Evolutionary conservation across 805 yeast species (phyloP).

Genomic region (Schwanniomyces occidentalis): DNA sequence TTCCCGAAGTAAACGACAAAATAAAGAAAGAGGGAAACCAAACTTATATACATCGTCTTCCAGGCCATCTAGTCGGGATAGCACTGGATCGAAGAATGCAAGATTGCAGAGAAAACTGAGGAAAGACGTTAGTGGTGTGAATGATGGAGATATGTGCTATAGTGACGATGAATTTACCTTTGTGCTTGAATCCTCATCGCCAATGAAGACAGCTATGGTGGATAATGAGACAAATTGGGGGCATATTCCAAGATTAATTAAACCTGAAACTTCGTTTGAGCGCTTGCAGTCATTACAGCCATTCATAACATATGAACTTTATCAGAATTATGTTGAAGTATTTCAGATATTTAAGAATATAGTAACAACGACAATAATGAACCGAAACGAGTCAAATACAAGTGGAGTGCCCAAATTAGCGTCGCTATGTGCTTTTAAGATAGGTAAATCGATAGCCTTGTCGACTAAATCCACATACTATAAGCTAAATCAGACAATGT

Average conservation of each 20-base stretch:
- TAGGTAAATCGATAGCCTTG: conserved; percentile 36
- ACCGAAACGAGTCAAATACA: neutral
- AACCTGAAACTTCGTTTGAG: conserved; percentile 19
- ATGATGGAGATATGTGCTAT: conserved; percentile 4
- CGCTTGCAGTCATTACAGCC: conserved; percentile 27
- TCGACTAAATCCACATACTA: conserved; percentile 35
- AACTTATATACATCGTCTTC: neutral
- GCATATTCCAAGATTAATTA: too few relatives aligned
- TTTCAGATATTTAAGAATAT: conserved; percentile 30
- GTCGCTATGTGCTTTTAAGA: conserved; percentile 20
- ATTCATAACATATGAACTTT: conserved; percentile 27
- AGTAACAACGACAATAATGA: conserved; percentile 15
- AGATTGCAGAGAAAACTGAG: conserved; percentile 1
- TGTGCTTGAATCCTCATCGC: neutral
- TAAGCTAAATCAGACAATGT: conserved; percentile 27
- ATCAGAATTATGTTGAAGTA: conserved; percentile 29
- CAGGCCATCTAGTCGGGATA: neutral
- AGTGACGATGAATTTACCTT: conserved; percentile 5
- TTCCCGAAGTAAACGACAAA: neutral
- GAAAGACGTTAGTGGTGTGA: neutral
- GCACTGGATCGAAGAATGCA: neutral
- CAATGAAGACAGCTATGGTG: neutral
- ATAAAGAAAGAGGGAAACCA: neutral
- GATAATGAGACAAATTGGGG: too few relatives aligned
- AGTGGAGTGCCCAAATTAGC: conserved; percentile 16